Evolutionary conservation across 1,139 yeast genomes (phyloP), one percentile per base, ranked within the genome.

Genomic region (Saccharomyces pastorianus): DNA sequence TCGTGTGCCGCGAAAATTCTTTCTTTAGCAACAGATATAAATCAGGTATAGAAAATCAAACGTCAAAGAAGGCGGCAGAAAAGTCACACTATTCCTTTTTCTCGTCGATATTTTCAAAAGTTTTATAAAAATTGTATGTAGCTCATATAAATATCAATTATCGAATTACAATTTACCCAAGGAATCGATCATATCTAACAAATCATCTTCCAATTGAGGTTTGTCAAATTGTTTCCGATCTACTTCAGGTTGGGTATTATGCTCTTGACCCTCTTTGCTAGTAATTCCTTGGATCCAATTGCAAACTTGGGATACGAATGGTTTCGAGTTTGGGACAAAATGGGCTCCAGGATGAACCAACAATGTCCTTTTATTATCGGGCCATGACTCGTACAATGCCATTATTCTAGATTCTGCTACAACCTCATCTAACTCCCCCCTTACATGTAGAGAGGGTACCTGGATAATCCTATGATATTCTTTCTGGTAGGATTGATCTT

Each of bases 361-460:
- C 48, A 84, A 56, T 5, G 76, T 75, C 47, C 80, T 69, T 13
- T 78, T 74, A 3, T 69, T 71, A n/a, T 71, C 73, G 50, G 73
- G 74, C 61, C 84, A 81, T 2, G 75, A 68, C 13, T 88, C 78
- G 61, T 76, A 84, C 44, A 91, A 73, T 1, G 73, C 68, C 71
- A 80, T 71, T 0, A 84, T 76, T 58, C 96, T 76, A 50, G 81
- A 84, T 56, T 86, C 93, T 3, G 84, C 79, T 1, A 91, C 95
- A 14, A 91, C 86, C 0, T 96, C 86, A 65, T 93, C 99, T 47
- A 89, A 73, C 54, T 91, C 91, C 9, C 98, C 98, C 53, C 82
- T 71, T 0, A 93, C 83, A 67, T 89, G 96, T 54, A 93, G 72
- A 1, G 85, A 74, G 3, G 88, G 88, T 2, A 82, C 68, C 20